A percentile compares a stretch with the other conserved stretches of the same genome.
Evolutionary conservation across 176 grass and related monocot genomes (phyloP).

Genomic region (Puccinellia tenuiflora): DNA sequence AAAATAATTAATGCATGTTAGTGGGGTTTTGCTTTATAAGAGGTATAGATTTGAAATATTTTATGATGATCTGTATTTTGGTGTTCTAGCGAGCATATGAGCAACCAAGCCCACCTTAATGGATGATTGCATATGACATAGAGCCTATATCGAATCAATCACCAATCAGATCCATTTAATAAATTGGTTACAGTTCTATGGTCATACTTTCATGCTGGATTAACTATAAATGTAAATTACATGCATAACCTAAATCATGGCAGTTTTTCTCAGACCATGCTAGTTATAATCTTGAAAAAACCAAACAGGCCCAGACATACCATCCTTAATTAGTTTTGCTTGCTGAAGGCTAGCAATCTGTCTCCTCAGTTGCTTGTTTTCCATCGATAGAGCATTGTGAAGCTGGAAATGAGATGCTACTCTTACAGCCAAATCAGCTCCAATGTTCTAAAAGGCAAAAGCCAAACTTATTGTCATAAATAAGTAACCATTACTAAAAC

Average conservation of each 20-base stretch:
- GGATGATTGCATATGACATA: not conserved
- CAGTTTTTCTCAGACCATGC: not conserved
- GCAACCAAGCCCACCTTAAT: not conserved
- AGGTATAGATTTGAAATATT: no score
- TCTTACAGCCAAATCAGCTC: slow-evolving; percentile 72
- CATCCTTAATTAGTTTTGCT: slow-evolving; percentile 74
- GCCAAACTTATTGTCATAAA: not conserved
- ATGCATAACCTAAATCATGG: not conserved
- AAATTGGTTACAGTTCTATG: not conserved
- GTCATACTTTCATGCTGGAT: not conserved
- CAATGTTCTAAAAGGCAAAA: slow-evolving; percentile 56
- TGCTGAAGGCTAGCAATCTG: slow-evolving; percentile 71
- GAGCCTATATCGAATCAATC: not conserved
- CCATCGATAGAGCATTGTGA: slow-evolving; percentile 64
- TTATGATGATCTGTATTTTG: not conserved
- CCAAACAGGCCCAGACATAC: slow-evolving; percentile 36
- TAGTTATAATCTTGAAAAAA: not conserved
- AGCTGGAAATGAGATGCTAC: slow-evolving; percentile 84
- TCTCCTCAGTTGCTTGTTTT: slow-evolving; percentile 76
- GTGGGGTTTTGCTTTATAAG: no score
- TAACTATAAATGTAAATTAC: slow-evolving; percentile 1
- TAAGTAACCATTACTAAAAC: not conserved
- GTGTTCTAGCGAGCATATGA: not conserved
- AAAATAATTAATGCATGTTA: no score
- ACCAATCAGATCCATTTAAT: not conserved